phyloP scores from a whole-genome alignment of 306 rosid species.

The Casuarina equisetifolia region DNA sequence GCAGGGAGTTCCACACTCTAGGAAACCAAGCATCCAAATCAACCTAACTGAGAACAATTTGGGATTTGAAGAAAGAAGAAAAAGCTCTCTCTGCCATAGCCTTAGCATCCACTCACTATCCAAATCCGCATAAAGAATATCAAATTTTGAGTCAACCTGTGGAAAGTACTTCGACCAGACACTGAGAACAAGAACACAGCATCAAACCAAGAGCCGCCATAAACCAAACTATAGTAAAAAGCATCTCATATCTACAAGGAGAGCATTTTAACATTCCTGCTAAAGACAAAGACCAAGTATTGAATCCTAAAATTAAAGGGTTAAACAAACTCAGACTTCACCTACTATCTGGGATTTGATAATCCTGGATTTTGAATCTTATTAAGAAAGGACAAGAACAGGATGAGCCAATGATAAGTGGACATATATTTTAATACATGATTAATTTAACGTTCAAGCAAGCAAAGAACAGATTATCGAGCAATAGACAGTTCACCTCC shows the following conservation, averaged over 20 bases:
- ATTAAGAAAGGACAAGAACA: background rate
- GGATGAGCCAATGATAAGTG: background rate
- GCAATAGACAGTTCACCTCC: conserved; percentile 32
- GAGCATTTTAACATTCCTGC: background rate
- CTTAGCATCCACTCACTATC: too few relatives aligned
- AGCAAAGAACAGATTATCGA: conserved; percentile 30
- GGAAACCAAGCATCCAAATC: too few relatives aligned
- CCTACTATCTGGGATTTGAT: background rate
- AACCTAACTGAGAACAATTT: too few relatives aligned
- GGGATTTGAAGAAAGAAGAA: too few relatives aligned
- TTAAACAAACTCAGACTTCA: background rate
- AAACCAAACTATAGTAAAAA: background rate
- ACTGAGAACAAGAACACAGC: background rate
- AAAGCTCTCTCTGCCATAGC: too few relatives aligned
- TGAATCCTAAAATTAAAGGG: background rate
- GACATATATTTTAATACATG: conserved; percentile 18
- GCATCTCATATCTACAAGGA: background rate
- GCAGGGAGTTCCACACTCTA: too few relatives aligned
- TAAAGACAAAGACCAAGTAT: background rate
- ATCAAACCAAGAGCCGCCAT: background rate
- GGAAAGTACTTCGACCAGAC: background rate
- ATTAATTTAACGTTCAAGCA: conserved; percentile 31
- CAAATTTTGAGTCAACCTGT: background rate
- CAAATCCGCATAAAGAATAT: background rate
- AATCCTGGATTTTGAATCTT: background rate